Percentiles rank a stretch among this genome's conserved stretches.
phyloP scores from a whole-genome alignment of 768 basidiomycete species.

The Pleurotus salmoneostramineus region DNA sequence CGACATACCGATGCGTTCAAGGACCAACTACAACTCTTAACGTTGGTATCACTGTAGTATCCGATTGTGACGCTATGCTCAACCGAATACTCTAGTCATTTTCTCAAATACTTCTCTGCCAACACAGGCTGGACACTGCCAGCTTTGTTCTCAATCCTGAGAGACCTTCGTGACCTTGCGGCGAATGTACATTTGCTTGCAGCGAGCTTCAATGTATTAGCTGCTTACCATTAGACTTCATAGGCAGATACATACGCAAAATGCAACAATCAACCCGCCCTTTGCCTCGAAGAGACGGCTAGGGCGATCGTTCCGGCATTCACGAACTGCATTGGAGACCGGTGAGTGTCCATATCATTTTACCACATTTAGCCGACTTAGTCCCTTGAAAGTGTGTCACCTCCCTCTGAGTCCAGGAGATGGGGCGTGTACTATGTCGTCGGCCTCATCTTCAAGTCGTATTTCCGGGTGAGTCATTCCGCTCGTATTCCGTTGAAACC shows the following conservation, averaged over 20 bases:
- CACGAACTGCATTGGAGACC: constrained; percentile 82
- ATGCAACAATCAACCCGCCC: constrained; percentile 50
- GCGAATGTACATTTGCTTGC: constrained; percentile 66
- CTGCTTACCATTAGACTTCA: not conserved
- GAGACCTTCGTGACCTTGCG: constrained; percentile 82
- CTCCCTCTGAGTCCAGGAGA: constrained; percentile 70
- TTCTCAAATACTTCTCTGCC: constrained; percentile 74
- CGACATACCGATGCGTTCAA: constrained; percentile 73
- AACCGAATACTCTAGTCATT: constrained; percentile 39
- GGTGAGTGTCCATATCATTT: constrained; percentile 17
- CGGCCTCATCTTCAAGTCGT: constrained; percentile 86
- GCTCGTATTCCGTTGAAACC: constrained; percentile 2
- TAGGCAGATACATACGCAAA: constrained; percentile 64
- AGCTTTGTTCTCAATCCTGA: constrained; percentile 74
- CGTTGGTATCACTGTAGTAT: constrained; percentile 45
- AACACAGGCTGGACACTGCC: constrained; percentile 87
- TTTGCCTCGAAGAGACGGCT: constrained; percentile 85
- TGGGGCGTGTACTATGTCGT: constrained; percentile 95
- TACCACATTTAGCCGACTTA: not conserved
- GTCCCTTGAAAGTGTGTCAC: constrained; percentile 47
- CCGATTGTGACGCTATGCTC: not conserved
- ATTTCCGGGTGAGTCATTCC: constrained; percentile 72
- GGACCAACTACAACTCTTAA: constrained; percentile 71
- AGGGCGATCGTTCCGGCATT: constrained; percentile 87
- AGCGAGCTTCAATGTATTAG: not conserved